These are phyloP conservation scores for Leccinum huronense DNA, from an alignment of 1,284 basidiomycete genomes.

Conservation along the genomic window DNA sequence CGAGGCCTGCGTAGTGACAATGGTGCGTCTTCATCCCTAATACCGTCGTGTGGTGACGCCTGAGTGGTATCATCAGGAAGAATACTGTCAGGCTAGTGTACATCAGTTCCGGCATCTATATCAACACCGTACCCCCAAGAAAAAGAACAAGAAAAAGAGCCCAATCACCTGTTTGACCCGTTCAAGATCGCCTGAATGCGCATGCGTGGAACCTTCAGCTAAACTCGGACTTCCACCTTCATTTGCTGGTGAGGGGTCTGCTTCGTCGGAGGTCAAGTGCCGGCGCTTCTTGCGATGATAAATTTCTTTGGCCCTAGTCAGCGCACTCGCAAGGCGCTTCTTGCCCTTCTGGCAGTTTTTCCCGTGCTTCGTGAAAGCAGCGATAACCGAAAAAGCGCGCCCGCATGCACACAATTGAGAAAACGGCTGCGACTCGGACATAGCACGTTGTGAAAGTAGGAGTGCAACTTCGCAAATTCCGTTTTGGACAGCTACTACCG, in stretches of 20 bases:
- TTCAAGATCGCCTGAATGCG: background rate
- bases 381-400: background rate
- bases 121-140: background rate
- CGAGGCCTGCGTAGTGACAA: background rate
- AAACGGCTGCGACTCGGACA: background rate
- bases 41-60: background rate
- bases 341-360: conserved; percentile 1
- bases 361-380: background rate
- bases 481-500: background rate
- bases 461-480: background rate
- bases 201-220: background rate
- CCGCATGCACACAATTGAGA: background rate
- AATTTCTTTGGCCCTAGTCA: background rate
- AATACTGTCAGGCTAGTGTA: background rate
- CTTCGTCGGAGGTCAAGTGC: background rate
- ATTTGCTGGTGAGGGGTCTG: background rate
- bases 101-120: background rate
- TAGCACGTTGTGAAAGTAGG: background rate
- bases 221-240: background rate
- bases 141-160: background rate
- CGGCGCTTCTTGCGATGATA: background rate
- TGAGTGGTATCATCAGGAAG: background rate
- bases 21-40: background rate
- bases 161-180: background rate
- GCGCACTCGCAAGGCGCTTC: background rate